These are phyloP conservation scores for Mortierella sp. DNA, from an alignment of 371 early-diverging fungal species.

Conservation along the genomic window DNA sequence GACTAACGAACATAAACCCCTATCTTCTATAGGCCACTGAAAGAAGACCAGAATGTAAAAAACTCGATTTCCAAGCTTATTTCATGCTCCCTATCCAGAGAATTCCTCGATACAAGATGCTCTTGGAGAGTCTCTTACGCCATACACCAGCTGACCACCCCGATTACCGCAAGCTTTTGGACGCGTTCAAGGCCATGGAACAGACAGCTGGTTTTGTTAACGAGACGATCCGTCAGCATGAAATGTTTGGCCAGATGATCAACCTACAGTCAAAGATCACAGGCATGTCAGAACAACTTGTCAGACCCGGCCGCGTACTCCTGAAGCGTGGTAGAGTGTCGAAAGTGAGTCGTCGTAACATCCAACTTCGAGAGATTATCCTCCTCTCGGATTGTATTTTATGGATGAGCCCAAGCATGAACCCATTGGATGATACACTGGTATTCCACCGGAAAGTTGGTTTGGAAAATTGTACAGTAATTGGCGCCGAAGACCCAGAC, in stretches of 20 bases:
- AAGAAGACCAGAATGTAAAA: slow-evolving; percentile 63
- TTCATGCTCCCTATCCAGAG: slow-evolving; percentile 89
- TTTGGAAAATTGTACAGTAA: slow-evolving; percentile 71
- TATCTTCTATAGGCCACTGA: slow-evolving; percentile 42
- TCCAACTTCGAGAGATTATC: slow-evolving; percentile 74
- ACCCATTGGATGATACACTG: slow-evolving; percentile 61
- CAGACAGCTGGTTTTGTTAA: slow-evolving; percentile 80
- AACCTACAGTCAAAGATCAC: slow-evolving; percentile 73
- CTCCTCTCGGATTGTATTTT: slow-evolving; percentile 81
- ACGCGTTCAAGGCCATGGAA: slow-evolving; percentile 66
- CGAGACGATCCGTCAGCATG: slow-evolving; percentile 81
- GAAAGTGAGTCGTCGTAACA: slow-evolving; percentile 76
- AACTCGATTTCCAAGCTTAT: slow-evolving; percentile 80
- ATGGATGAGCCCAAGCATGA: slow-evolving; percentile 67
- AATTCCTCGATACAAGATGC: slow-evolving; percentile 83
- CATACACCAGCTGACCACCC: slow-evolving; percentile 72
- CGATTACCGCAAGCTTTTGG: slow-evolving; percentile 67
- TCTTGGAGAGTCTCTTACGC: slow-evolving; percentile 77
- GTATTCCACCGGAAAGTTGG: slow-evolving; percentile 73
- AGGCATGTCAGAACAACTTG: slow-evolving; percentile 66
- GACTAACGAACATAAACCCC: background rate
- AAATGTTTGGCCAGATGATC: slow-evolving; percentile 75
- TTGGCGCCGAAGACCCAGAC: slow-evolving; percentile 60
- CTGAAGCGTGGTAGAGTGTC: slow-evolving; percentile 70
- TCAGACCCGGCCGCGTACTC: slow-evolving; percentile 75